Percentiles rank a stretch among this genome's conserved stretches.
Conservation (phyloP, 495 filamentous ascomycete species). For the Parmelia sp. region DNA sequence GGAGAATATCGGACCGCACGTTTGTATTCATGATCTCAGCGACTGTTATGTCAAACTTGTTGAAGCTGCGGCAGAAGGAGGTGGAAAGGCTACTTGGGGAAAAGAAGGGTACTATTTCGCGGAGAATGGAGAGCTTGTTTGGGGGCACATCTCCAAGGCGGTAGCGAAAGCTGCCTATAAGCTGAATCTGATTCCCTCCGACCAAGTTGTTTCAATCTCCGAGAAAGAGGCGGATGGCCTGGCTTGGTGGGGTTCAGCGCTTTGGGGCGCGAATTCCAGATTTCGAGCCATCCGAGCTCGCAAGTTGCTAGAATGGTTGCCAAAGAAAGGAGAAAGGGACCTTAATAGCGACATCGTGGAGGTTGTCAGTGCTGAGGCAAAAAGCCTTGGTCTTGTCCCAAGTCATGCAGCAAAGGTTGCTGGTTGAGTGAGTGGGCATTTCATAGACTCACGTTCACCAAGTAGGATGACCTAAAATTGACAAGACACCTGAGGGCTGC, state of each 20-base stretch:
- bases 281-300: conserved; percentile 44
- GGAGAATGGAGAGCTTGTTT: conserved; percentile 63
- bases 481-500: neutral
- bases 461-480: neutral
- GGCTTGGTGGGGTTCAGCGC: conserved; percentile 32
- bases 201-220: conserved; percentile 41
- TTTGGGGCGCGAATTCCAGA: conserved; percentile 54
- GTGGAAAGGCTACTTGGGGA: conserved; percentile 63
- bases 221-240: conserved; percentile 33
- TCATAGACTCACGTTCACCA: neutral
- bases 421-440: conserved; percentile 17
- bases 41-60: conserved; percentile 58
- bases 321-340: conserved; percentile 32
- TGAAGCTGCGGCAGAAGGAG: conserved; percentile 55
- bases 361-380: conserved; percentile 41
- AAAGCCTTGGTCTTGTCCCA: conserved; percentile 30
- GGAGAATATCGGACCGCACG: conserved; percentile 63
- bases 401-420: conserved; percentile 37
- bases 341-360: conserved; percentile 23
- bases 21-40: conserved; percentile 68
- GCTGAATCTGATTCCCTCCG: conserved; percentile 56
- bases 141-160: conserved; percentile 58
- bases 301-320: conserved; percentile 53
- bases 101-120: conserved; percentile 68
- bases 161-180: conserved; percentile 57